Conservation (phyloP, 2,329 filamentous ascomycete species). For the Acrocalymma vagum region DNA sequence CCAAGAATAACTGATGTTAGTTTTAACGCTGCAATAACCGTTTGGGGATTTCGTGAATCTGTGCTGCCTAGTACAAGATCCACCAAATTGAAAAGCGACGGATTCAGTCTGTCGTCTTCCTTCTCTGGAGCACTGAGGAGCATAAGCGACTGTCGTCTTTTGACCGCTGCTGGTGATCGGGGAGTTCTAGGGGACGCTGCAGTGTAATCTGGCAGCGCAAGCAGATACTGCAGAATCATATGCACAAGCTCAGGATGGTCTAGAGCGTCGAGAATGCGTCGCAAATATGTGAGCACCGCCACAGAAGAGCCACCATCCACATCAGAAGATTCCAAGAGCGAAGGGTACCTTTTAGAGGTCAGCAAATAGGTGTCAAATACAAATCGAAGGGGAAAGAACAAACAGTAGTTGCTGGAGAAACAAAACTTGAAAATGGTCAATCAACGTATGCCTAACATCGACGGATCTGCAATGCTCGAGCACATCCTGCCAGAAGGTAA, state of each 20-base stretch:
- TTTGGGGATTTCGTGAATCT: conserved; percentile 84
- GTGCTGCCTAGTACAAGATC: conserved; percentile 89
- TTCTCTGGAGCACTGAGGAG: conserved; percentile 81
- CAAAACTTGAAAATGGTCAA: conserved; percentile 97
- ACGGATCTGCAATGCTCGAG: conserved; percentile 92
- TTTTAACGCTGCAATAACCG: conserved; percentile 87
- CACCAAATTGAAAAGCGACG: conserved; percentile 89
- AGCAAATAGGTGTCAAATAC: conserved; percentile 9
- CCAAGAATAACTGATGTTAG: conserved; percentile 86
- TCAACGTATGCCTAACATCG: conserved; percentile 89
- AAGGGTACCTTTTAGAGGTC: conserved; percentile 76
- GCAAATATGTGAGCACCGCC: conserved; percentile 91
- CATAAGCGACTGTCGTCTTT: conserved; percentile 88
- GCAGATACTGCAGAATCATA: conserved; percentile 89
- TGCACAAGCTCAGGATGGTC: conserved; percentile 95
- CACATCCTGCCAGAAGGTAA: conserved; percentile 98
- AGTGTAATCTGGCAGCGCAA: conserved; percentile 75
- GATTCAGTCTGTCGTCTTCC: conserved; percentile 78
- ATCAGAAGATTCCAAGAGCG: conserved; percentile 94
- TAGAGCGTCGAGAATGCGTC: conserved; percentile 87
- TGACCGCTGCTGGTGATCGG: conserved; percentile 69
- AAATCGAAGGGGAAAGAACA: conserved; percentile 37
- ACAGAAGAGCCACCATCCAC: conserved; percentile 96
- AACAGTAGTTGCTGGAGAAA: conserved; percentile 94
- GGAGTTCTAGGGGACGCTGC: conserved; percentile 42